A percentile compares a stretch with the other conserved stretches of the same genome.
Conservation (phyloP, 768 basidiomycete genomes). For the Mycena chlorophos region DNA sequence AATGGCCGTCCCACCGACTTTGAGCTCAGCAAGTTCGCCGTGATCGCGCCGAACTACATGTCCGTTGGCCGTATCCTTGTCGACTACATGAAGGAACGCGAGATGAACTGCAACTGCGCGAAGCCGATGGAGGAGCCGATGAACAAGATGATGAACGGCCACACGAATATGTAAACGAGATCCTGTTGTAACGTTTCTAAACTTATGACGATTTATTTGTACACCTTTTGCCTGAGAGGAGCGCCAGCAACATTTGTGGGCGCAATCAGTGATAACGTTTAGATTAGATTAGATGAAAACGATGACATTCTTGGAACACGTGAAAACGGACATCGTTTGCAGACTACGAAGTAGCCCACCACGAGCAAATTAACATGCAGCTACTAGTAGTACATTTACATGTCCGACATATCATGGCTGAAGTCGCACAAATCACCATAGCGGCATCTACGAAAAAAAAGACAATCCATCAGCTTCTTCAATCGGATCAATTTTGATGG, state of each 20-base stretch:
- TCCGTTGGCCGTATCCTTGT: slow-evolving; percentile 16
- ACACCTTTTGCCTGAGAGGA: too few relatives aligned
- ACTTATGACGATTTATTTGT: too few relatives aligned
- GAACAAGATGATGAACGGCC: slow-evolving; percentile 2
- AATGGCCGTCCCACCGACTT: slow-evolving; percentile 14
- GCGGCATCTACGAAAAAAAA: slow-evolving; percentile 81
- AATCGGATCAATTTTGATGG: slow-evolving; percentile 32
- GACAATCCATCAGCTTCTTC: slow-evolving; percentile 35
- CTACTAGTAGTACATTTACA: slow-evolving; percentile 11
- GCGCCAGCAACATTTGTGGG: too few relatives aligned
- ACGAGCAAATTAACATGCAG: too few relatives aligned
- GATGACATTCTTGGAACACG: too few relatives aligned
- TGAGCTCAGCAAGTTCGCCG: slow-evolving; percentile 19
- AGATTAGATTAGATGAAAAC: too few relatives aligned
- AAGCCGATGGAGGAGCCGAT: slow-evolving; percentile 5
- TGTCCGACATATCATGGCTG: slow-evolving; percentile 56
- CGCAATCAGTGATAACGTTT: too few relatives aligned
- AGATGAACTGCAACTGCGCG: slow-evolving; percentile 12
- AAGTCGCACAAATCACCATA: slow-evolving; percentile 88
- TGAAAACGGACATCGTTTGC: too few relatives aligned
- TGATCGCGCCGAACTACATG: slow-evolving; percentile 12
- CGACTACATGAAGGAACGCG: slow-evolving; percentile 14
- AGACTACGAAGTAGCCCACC: too few relatives aligned
- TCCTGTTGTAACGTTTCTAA: too few relatives aligned
- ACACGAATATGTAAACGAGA: not conserved